Conservation (phyloP, 2,329 filamentous ascomycete genomes). For the Aspergillus cejpii region DNA sequence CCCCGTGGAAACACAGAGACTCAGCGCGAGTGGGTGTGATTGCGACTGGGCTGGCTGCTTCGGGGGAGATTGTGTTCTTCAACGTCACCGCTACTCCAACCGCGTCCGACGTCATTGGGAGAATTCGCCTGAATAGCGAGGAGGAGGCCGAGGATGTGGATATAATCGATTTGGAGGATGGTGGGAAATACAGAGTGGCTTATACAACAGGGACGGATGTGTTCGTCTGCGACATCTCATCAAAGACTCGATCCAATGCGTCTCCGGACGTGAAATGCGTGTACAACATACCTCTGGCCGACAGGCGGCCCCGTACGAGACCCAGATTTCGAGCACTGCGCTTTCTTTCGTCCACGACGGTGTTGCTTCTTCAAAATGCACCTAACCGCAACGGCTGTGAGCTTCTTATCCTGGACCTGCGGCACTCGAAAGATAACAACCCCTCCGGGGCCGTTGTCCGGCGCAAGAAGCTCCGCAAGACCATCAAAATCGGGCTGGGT, state of each 20-base stretch:
- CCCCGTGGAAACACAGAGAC: constrained; percentile 48
- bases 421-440: constrained; percentile 10
- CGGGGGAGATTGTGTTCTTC: constrained; percentile 75
- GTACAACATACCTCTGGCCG: constrained; percentile 38
- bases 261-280: constrained; percentile 31
- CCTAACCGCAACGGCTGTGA: constrained; percentile 51
- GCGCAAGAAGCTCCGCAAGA: constrained; percentile 56
- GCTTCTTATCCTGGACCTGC: constrained; percentile 44
- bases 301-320: constrained; percentile 30
- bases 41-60: constrained; percentile 68
- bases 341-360: constrained; percentile 49
- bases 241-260: constrained; percentile 42
- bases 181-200: constrained; percentile 58
- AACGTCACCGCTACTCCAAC: constrained; percentile 54
- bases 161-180: constrained; percentile 29
- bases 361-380: constrained; percentile 53
- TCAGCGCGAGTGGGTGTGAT: constrained; percentile 65
- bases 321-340: constrained; percentile 52
- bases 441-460: constrained; percentile 43
- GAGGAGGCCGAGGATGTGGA: constrained; percentile 49
- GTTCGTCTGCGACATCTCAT: constrained; percentile 56
- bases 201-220: constrained; percentile 75
- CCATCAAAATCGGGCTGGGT: constrained; percentile 67
- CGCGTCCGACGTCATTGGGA: constrained; percentile 47
- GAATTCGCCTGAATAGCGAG: constrained; percentile 46